Conservation (phyloP, 1,284 basidiomycete genomes). For the Leccinum solheimii region DNA sequence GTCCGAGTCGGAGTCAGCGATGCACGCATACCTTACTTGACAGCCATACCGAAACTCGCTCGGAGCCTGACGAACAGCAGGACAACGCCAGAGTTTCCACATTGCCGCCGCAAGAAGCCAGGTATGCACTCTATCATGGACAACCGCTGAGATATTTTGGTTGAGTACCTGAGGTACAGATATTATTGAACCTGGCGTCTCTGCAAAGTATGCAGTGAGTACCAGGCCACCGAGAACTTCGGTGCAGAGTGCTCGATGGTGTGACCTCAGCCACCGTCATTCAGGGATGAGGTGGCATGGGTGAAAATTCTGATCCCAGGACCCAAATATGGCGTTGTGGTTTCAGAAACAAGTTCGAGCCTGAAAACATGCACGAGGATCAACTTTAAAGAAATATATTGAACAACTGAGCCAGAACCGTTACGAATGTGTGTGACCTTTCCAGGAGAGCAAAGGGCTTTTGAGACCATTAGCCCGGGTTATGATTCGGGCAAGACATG, state of each 20-base stretch:
- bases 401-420: background rate
- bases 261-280: background rate
- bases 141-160: background rate
- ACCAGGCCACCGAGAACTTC: background rate
- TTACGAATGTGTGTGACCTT: background rate
- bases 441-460: background rate
- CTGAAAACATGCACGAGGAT: background rate
- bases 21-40: background rate
- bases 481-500: background rate
- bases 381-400: background rate
- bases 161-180: background rate
- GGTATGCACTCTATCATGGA: no score
- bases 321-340: background rate
- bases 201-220: background rate
- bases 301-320: background rate
- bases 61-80: background rate
- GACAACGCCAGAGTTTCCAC: background rate
- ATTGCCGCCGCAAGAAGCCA: background rate
- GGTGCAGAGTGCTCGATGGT: background rate
- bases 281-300: background rate
- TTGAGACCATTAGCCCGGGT: background rate
- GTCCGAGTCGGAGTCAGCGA: background rate
- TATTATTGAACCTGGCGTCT: background rate
- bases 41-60: background rate
- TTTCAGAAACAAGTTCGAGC: background rate